phyloP scores from a whole-genome alignment of 176 grass and related monocot species.

The Zoysia pacifica region DNA sequence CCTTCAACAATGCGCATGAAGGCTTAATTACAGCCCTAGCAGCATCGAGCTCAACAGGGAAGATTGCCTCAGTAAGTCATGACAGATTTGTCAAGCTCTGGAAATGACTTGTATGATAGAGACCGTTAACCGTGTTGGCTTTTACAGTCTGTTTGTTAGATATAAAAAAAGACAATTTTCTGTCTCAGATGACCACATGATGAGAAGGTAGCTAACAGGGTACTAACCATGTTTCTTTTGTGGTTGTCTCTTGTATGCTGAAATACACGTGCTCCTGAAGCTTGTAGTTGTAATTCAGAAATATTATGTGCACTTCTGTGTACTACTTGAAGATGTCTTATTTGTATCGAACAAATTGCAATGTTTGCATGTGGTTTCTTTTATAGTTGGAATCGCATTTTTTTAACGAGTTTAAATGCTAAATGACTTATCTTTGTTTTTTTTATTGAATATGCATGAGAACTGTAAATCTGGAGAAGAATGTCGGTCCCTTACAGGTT shows the following conservation, averaged over 20 bases:
- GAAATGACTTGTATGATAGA: constrained; percentile 64
- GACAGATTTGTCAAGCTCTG: constrained; percentile 87
- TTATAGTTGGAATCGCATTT: too few relatives aligned
- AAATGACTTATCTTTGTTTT: too few relatives aligned
- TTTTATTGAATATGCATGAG: too few relatives aligned
- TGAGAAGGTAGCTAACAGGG: constrained; percentile 38
- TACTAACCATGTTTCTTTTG: constrained; percentile 51
- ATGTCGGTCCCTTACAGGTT: too few relatives aligned
- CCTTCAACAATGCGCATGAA: constrained; percentile 66
- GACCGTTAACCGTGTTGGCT: background rate
- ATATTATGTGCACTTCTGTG: constrained; percentile 21
- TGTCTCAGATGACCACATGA: constrained; percentile 43
- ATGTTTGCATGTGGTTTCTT: background rate
- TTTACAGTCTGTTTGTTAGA: constrained; percentile 41
- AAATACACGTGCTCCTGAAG: constrained; percentile 14
- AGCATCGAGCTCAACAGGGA: constrained; percentile 70
- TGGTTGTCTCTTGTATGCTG: constrained; percentile 42
- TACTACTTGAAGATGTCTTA: background rate
- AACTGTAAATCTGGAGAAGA: too few relatives aligned
- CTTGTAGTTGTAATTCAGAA: constrained; percentile 41
- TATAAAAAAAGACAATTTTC: constrained; percentile 40
- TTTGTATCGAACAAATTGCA: constrained; percentile 8
- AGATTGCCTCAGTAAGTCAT: constrained; percentile 91
- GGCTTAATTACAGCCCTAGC: constrained; percentile 80
- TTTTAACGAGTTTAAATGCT: too few relatives aligned